A percentile compares a stretch with the other conserved stretches of the same genome.
Conservation (phyloP, 495 filamentous ascomycete species). For the Eremomyces bilateralis region DNA sequence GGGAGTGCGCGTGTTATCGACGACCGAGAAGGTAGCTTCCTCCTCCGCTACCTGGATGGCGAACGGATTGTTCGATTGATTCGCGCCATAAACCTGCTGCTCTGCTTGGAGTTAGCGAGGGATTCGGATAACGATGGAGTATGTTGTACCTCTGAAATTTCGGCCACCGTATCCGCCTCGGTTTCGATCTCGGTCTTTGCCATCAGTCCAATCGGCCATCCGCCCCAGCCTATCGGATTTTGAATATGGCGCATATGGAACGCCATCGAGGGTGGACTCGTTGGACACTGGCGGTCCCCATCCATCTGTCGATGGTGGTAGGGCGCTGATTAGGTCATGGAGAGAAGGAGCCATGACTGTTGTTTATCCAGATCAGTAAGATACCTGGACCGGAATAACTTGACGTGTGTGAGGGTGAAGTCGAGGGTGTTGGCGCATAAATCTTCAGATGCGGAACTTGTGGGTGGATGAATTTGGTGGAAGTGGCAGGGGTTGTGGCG, state of each 20-base stretch:
- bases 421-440: no score
- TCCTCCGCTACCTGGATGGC: conserved; percentile 79
- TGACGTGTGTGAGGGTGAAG: no score
- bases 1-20: conserved; percentile 72
- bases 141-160: conserved; percentile 61
- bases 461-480: no score
- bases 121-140: neutral
- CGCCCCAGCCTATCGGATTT: conserved; percentile 97
- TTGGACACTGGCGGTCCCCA: conserved; percentile 71
- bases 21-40: conserved; percentile 92
- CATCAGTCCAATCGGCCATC: conserved; percentile 99
- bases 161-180: conserved; percentile 77
- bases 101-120: conserved; percentile 28
- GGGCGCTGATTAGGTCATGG: conserved; percentile 33
- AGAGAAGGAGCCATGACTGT: conserved; percentile 31
- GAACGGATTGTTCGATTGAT: conserved; percentile 57
- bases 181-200: conserved; percentile 62
- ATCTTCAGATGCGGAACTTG: no score
- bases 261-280: conserved; percentile 76
- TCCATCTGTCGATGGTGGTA: conserved; percentile 36
- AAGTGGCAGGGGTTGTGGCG: no score
- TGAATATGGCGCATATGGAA: conserved; percentile 91
- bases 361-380: no score
- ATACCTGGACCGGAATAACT: no score
- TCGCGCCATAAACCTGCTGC: conserved; percentile 91